Evolutionary conservation across 1,139 yeast genomes (phyloP).

Genomic region (Hyphopichia khmerensis): DNA sequence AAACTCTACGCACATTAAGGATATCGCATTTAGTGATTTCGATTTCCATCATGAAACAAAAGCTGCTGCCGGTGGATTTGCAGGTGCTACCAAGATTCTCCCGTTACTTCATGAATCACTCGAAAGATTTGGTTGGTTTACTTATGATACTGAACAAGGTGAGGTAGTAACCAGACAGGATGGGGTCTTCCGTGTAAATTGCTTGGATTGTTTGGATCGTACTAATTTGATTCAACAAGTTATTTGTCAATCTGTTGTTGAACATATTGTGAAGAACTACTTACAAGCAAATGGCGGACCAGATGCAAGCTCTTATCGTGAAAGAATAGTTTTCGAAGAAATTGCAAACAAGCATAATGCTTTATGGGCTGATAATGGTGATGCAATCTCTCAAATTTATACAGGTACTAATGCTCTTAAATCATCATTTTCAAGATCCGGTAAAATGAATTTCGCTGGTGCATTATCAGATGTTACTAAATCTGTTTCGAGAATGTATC

Average conservation of each 20-base stretch:
- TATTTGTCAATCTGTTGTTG: conserved; percentile 58
- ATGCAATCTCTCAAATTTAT: conserved; percentile 92
- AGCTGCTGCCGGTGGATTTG: conserved; percentile 69
- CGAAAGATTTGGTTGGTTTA: conserved; percentile 77
- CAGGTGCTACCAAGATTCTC: conserved; percentile 73
- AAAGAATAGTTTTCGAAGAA: conserved; percentile 35
- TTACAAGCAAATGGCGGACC: conserved; percentile 6
- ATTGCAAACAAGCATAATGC: conserved; percentile 68
- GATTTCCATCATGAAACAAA: conserved; percentile 94
- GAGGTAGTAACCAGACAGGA: conserved; percentile 69
- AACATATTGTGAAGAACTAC: conserved; percentile 61
- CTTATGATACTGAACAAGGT: conserved; percentile 52
- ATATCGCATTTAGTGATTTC: conserved; percentile 69
- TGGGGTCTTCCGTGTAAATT: conserved; percentile 90
- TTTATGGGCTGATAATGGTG: conserved; percentile 98
- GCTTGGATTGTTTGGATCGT: conserved; percentile 92
- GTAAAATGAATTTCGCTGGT: conserved; percentile 95
- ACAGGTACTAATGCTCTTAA: conserved; percentile 97
- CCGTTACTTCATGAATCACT: conserved; percentile 64
- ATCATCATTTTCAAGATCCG: conserved; percentile 89
- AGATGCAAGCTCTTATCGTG: conserved; percentile 18
- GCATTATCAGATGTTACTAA: conserved; percentile 95
- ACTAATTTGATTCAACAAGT: conserved; percentile 93
- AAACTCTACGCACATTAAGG: conserved; percentile 42
- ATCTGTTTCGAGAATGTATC: conserved; percentile 91